A percentile compares a stretch with the other conserved stretches of the same genome.
These are phyloP conservation scores for Rhizoclosmatium globosum DNA, from an alignment of 192 early-diverging fungal genomes.

Conservation along the genomic window DNA sequence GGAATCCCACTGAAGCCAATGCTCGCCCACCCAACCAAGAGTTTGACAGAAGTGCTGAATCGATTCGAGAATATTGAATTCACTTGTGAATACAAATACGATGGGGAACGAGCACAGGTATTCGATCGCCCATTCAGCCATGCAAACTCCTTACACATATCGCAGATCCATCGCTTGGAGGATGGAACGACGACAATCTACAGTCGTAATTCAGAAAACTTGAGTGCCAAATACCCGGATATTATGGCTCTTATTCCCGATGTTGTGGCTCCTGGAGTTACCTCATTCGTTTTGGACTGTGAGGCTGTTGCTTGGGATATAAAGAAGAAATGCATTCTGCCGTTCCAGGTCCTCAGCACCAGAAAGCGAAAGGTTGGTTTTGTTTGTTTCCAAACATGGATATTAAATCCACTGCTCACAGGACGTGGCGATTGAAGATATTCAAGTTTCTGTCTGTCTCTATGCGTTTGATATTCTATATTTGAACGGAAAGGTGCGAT, in stretches of 20 bases:
- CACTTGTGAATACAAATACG: slow-evolving; percentile 99
- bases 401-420: slow-evolving; percentile 13
- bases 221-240: slow-evolving; percentile 93
- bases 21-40: slow-evolving; percentile 99
- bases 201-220: slow-evolving; percentile 95
- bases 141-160: background rate
- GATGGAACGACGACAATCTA: slow-evolving; percentile 84
- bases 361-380: slow-evolving; percentile 83
- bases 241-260: slow-evolving; percentile 79
- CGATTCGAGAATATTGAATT: slow-evolving; percentile 92
- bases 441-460: slow-evolving; percentile 93
- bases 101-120: slow-evolving; percentile 94
- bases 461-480: slow-evolving; percentile 98
- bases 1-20: slow-evolving; percentile 98
- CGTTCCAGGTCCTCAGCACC: slow-evolving; percentile 96
- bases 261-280: slow-evolving; percentile 65
- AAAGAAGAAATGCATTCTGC: slow-evolving; percentile 84
- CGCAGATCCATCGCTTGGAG: slow-evolving; percentile 82
- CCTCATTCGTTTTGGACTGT: slow-evolving; percentile 95
- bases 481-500: slow-evolving; percentile 84
- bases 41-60: slow-evolving; percentile 89
- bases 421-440: slow-evolving; percentile 90
- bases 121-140: background rate
- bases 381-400: background rate
- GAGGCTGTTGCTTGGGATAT: slow-evolving; percentile 99